Conservation (phyloP, 1,284 basidiomycete species). For the Puccinia polysora region DNA sequence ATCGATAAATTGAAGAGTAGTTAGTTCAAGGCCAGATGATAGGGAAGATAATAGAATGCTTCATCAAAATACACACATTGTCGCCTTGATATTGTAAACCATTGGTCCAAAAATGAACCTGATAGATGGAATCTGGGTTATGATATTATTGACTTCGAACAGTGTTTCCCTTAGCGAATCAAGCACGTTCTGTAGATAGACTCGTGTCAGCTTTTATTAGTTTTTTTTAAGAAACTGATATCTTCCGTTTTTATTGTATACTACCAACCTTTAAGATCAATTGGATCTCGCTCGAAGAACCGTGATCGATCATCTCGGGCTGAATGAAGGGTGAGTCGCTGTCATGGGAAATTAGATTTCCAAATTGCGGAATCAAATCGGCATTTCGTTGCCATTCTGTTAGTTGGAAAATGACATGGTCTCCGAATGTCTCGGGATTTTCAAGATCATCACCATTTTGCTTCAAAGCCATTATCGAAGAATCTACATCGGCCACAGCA, state of each 20-base stretch:
- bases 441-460: background rate
- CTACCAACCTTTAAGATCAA: too few relatives aligned
- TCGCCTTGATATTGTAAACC: conserved; percentile 19
- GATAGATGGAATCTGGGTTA: conserved; percentile 13
- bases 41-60: background rate
- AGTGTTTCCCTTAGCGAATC: background rate
- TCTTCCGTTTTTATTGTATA: too few relatives aligned
- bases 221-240: too few relatives aligned
- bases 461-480: conserved; percentile 14
- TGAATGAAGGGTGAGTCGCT: too few relatives aligned
- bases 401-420: conserved; percentile 6
- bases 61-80: background rate
- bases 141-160: background rate
- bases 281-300: too few relatives aligned
- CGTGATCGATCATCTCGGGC: too few relatives aligned
- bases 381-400: conserved; percentile 27
- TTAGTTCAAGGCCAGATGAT: background rate
- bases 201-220: too few relatives aligned
- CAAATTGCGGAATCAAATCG: background rate
- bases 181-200: background rate
- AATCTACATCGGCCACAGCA: background rate
- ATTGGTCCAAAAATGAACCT: conserved; percentile 12
- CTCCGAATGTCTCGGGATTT: background rate
- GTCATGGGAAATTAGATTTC: too few relatives aligned
- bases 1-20: background rate